Evolutionary conservation across 352 stramenopile species (phyloP).

Genomic region (Detonula confervacea): DNA sequence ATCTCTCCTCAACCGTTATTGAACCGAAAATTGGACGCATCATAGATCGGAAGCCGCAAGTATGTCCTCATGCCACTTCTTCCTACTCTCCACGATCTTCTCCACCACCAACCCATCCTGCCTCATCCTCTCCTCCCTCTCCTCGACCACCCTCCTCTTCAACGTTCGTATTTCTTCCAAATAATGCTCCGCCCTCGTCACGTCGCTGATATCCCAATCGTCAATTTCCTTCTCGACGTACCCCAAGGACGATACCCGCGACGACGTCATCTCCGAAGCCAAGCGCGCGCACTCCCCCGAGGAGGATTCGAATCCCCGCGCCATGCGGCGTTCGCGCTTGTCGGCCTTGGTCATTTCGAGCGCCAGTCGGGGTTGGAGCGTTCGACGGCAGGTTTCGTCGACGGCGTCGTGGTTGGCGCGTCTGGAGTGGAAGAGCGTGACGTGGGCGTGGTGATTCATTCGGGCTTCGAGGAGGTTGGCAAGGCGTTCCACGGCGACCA

Average conservation of each 20-base stretch:
- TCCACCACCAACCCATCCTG: constrained; percentile 43
- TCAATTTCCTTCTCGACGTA: constrained; percentile 36
- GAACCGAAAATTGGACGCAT: no score
- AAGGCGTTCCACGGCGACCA: constrained; percentile 37
- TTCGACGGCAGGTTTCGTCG: constrained; percentile 13
- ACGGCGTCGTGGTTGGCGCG: constrained; percentile 31
- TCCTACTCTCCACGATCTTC: constrained; percentile 29
- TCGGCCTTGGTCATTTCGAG: constrained; percentile 53
- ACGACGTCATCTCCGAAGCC: constrained; percentile 27
- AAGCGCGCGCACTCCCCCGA: constrained; percentile 28
- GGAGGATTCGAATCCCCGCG: constrained; percentile 40
- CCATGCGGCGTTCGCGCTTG: constrained; percentile 46
- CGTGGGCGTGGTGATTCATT: constrained; percentile 49
- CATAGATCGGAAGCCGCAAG: no score
- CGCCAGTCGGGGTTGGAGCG: constrained; percentile 30
- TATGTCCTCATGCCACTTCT: constrained; percentile 36
- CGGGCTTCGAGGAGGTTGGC: constrained; percentile 48
- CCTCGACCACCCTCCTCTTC: constrained; percentile 20
- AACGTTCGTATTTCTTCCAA: constrained; percentile 47
- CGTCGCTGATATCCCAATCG: constrained; percentile 35
- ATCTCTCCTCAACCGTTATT: no score
- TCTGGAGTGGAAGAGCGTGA: constrained; percentile 44
- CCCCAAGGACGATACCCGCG: constrained; percentile 38
- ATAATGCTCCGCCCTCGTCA: constrained; percentile 28
- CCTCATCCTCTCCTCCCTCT: constrained; percentile 24